Base-by-base conservation (phyloP, 495 filamentous ascomycete species). In the Xylaria venustula region DNA sequence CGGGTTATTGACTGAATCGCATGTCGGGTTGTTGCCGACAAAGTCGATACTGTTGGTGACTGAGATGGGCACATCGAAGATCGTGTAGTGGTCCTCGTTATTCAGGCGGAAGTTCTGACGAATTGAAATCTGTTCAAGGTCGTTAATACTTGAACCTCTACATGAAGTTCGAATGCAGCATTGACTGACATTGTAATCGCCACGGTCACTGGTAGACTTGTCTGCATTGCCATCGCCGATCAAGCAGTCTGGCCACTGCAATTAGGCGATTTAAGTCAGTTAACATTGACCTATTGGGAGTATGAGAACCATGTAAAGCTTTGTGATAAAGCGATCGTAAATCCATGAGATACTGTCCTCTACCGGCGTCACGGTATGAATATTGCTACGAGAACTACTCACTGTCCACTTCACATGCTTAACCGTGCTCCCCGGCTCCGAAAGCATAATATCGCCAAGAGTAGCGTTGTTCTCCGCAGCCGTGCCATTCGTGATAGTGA, bases 401-500 rank as follows among this genome's bases (percentile, higher is more conserved):
- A 40, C 37, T 3, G 58, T 68, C 85, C 86, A 89, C 64, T 85
- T 85, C 42, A 88, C 82, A 67, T 89, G 86, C 68, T 88, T 88
- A 26, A 89, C 87, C 0, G 86, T 88, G 60, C 83, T 86, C 9
- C 81, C 80, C 1, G 80, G 75, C 64, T 88, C 86, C 42, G 83
- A 79, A 47, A 72, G 66, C 74, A 89, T 82, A 48, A 88, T 83
- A 26, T 86, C 79, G 1, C 85, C 85, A 14, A 87, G 73, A 49
- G 80, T 86, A 36, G 79, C 80, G 50, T 79, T 78, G 53, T 76
- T 73, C n/a, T 75, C 75, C n/a, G 79, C 76, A 23, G 74, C 74
- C 40, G 84, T 85, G 51, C 84, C 85, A 69, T 88, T 88, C 40
- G 83, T 85, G 54, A 89, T 85, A 26, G 87, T 88, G 67, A 90